Base-by-base conservation (phyloP, 2,329 filamentous ascomycete species). In the Neonectria neomacrospora region DNA sequence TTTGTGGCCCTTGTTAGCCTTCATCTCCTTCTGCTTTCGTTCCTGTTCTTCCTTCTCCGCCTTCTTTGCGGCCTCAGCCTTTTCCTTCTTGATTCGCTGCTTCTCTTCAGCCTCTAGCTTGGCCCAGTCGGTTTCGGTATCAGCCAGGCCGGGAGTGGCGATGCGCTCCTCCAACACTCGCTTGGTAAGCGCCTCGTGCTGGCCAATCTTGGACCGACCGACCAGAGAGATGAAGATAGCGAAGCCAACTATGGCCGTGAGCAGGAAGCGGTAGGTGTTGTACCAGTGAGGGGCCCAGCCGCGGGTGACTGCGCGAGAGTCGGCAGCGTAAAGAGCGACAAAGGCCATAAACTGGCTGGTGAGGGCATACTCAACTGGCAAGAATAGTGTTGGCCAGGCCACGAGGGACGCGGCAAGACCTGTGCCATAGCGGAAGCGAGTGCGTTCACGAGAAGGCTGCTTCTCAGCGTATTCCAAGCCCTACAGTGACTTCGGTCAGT, bases 261-360 rank as follows among this genome's bases (percentile, higher is more conserved):
- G 84, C 9, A 97, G 90, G 79, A 97, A 97, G 34, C 95, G 92
- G 82, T 97, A 97, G 53, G 90, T 91, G 63, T 85, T 86, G 77
- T 97, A 97, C 94, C 94, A 97, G 39, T 83, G 76, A 23, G 94
- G 94, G 3, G 91, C 90, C 90, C 92, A 96, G 68, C 94, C 94
- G 42, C 84, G 83, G 54, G 86, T 85, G 9, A 90, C 86, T 14
- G 93, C 93, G 28, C 89, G 86, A 8, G 91, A 84, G 75, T 97
- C 94, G 63, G 89, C 89, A 76, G 95, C 95, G 83, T 97, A 97
- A 64, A 97, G 86, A 70, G 89, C 89, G 60, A 90, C 91, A 79
- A 97, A 97, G 39, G 92, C 90, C 57, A 90, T 78, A 81, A 97
- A 97, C 76, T 97, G 94, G 3, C 88, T 85, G 58, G 94, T 96